Evolutionary conservation across 768 basidiomycete genomes (phyloP), one percentile per base, ranked within the genome.

Genomic region (Amanita pallidorosea): DNA sequence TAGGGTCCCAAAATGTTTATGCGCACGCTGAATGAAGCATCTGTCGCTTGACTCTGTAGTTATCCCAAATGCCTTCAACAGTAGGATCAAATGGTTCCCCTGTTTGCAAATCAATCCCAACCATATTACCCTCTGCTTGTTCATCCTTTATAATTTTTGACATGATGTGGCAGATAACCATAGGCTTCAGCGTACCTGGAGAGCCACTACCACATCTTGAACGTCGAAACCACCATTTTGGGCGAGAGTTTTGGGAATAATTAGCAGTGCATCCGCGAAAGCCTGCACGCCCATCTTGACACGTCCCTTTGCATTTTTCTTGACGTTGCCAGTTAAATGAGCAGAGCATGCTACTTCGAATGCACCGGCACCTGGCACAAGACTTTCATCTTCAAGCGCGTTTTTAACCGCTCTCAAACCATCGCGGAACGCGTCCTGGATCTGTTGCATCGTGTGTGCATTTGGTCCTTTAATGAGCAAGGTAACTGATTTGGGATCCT

Each of bases 401-500:
- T 99, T 99, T 73, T 98, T 98, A 42, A 97, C 93, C 2, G 92
- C 85, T 47, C 96, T 84, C 43, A 98, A 76, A 22, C 96, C 96
- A 65, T 99, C 96, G 27, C 96, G 85, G 48, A 99, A 77, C n/a
- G 94, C 96, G 65, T 99, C 96, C 69, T 93, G 88, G 55, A 96
- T 94, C 69, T 96, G 96, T 55, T 89, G 83, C 55, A 83, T 97
- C 49, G 94, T 98, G 71, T 98, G 90, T 9, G 84, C 76, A 68
- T 99, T 98, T 49, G 95, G 96, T 23, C 94, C 96, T 69, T 99
- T 99, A 73, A 99, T 88, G 55, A 99, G 77, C 51, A 99, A 75
- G 4, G 96, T 98, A 48, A 97, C 96, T 51, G 83, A 86, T 75
- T 89, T 94, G 25, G 96, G 95, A 54, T 85, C 80, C 68, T 86